Percentiles rank a stretch among this genome's conserved stretches.
These are phyloP conservation scores for Ophiorrhiza pumila DNA, from an alignment of 257 asterid species.

Conservation along the genomic window DNA sequence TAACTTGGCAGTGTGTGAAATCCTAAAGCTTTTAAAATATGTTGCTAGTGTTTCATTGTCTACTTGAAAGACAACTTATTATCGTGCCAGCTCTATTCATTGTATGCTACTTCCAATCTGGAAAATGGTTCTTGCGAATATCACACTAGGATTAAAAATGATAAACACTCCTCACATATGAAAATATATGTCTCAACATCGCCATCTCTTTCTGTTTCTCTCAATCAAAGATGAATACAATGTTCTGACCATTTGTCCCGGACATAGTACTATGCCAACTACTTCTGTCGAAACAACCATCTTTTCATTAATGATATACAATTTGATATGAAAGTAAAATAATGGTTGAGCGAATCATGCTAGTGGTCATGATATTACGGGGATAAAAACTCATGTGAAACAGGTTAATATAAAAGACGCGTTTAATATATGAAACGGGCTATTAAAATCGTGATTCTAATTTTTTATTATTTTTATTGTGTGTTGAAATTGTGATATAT, in stretches of 20 bases:
- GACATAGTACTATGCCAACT: constrained; percentile 19
- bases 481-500: neutral
- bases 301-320: neutral
- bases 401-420: no score
- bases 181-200: no score
- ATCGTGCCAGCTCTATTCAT: constrained; percentile 32
- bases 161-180: no score
- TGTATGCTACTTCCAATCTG: neutral
- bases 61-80: constrained; percentile 24
- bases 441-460: no score
- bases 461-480: no score
- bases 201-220: neutral
- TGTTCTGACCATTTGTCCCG: constrained; percentile 7
- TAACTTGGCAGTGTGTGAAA: neutral
- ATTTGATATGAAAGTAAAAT: neutral
- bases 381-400: no score
- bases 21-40: neutral
- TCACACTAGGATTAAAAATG: no score
- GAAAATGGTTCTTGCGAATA: no score
- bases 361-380: neutral
- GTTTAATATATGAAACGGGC: no score
- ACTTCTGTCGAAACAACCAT: constrained; percentile 4
- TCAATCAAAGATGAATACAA: neutral
- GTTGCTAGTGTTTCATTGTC: constrained; percentile 32
- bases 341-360: constrained; percentile 17